These are phyloP conservation scores for Neofusicoccum parvum DNA, from an alignment of 2,329 filamentous ascomycete species.

Conservation along the genomic window DNA sequence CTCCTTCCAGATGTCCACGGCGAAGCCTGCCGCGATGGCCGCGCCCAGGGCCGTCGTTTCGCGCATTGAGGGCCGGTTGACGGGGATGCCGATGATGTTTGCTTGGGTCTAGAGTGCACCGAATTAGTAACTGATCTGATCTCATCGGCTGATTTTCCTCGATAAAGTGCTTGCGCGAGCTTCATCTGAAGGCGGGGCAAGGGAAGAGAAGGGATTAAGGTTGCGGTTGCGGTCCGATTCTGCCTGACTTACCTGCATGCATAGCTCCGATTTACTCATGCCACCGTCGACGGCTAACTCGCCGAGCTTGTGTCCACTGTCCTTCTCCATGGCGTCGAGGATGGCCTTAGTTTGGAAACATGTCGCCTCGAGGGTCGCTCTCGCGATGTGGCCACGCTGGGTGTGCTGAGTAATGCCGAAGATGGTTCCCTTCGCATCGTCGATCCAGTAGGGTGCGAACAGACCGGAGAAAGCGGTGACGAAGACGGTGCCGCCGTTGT, in stretches of 20 bases:
- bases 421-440: constrained; percentile 85
- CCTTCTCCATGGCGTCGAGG: constrained; percentile 85
- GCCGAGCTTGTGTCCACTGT: constrained; percentile 74
- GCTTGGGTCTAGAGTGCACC: constrained; percentile 67
- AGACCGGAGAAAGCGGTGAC: constrained; percentile 90
- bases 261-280: constrained; percentile 84
- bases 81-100: constrained; percentile 79
- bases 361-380: constrained; percentile 85
- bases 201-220: constrained; percentile 5
- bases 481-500: constrained; percentile 82
- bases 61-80: constrained; percentile 83
- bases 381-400: constrained; percentile 80
- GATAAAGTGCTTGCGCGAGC: neutral
- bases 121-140: constrained; percentile 5
- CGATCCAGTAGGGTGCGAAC: constrained; percentile 94
- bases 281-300: constrained; percentile 84
- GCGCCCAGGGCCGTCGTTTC: constrained; percentile 89
- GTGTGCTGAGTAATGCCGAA: constrained; percentile 88
- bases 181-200: neutral
- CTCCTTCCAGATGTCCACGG: constrained; percentile 75
- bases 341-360: constrained; percentile 94
- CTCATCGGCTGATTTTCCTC: neutral
- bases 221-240: constrained; percentile 18
- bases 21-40: constrained; percentile 86
- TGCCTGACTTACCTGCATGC: constrained; percentile 66